Conservation (phyloP, 192 early-diverging fungal genomes). For the Dissophora ornata region DNA sequence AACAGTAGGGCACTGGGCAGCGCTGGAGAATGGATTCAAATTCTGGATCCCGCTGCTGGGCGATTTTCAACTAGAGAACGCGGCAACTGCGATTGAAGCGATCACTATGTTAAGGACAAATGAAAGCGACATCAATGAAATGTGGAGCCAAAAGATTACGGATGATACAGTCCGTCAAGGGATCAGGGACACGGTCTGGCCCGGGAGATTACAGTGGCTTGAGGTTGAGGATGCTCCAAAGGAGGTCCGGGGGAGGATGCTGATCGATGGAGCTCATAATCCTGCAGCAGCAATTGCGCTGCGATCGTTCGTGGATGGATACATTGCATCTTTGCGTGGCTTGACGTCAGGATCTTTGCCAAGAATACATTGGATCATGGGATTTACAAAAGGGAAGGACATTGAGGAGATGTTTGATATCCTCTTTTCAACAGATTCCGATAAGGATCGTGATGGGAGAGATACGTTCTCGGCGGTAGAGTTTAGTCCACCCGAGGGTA, state of each 20-base stretch:
- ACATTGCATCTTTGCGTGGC: background rate
- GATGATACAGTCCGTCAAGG: constrained; percentile 69
- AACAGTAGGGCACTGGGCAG: constrained; percentile 24
- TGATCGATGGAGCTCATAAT: constrained; percentile 95
- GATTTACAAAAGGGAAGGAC: constrained; percentile 77
- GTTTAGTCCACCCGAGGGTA: constrained; percentile 82
- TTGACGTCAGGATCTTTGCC: constrained; percentile 2
- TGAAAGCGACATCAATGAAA: constrained; percentile 15
- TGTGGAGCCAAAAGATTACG: constrained; percentile 56
- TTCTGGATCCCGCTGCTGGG: constrained; percentile 75
- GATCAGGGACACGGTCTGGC: constrained; percentile 78
- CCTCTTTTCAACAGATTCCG: constrained; percentile 53
- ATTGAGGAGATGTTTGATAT: constrained; percentile 66
- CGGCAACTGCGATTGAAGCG: constrained; percentile 75
- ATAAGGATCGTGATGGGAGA: constrained; percentile 6
- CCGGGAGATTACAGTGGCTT: constrained; percentile 86
- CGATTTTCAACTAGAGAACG: constrained; percentile 84
- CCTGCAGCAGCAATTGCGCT: constrained; percentile 75
- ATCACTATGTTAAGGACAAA: constrained; percentile 60
- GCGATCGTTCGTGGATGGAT: constrained; percentile 70
- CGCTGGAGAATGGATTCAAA: constrained; percentile 26
- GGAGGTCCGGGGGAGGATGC: constrained; percentile 60
- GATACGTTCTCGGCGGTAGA: constrained; percentile 76
- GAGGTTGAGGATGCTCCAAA: constrained; percentile 5
- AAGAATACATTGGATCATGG: constrained; percentile 82